Percentiles rank a stretch among this genome's conserved stretches.
Evolutionary conservation across 331 rosid species (phyloP).

Genomic region (Erythrophleum ivorense): DNA sequence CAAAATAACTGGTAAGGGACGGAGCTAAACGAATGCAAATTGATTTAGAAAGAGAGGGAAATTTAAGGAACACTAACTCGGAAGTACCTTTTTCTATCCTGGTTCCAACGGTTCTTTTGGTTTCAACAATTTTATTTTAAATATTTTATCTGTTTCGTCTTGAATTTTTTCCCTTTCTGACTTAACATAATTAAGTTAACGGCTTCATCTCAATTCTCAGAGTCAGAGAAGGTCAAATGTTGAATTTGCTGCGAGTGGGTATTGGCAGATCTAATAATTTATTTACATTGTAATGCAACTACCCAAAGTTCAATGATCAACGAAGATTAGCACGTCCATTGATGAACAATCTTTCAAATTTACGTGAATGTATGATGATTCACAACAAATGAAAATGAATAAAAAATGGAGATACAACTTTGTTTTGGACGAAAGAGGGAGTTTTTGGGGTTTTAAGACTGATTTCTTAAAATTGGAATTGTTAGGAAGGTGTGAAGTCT

Average conservation of each 20-base stretch:
- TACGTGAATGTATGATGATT: background rate
- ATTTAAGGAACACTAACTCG: background rate
- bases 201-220: background rate
- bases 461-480: conserved; percentile 28
- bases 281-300: too few relatives aligned
- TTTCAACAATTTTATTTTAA: conserved; percentile 18
- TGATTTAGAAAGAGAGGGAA: conserved; percentile 30
- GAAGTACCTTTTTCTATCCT: background rate
- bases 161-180: background rate
- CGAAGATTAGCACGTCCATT: too few relatives aligned
- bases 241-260: background rate
- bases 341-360: too few relatives aligned
- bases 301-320: too few relatives aligned
- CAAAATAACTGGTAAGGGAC: background rate
- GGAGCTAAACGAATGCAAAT: conserved; percentile 4
- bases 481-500: background rate
- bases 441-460: background rate
- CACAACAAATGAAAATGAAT: background rate
- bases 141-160: background rate
- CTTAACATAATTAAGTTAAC: background rate
- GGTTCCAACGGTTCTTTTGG: conserved; percentile 53
- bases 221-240: background rate
- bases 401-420: background rate
- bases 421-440: background rate
- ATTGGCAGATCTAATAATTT: background rate